A percentile compares a stretch with the other conserved stretches of the same genome.
These are phyloP conservation scores for Alternaria conjuncta DNA, from an alignment of 2,329 filamentous ascomycete genomes.

Conservation along the genomic window DNA sequence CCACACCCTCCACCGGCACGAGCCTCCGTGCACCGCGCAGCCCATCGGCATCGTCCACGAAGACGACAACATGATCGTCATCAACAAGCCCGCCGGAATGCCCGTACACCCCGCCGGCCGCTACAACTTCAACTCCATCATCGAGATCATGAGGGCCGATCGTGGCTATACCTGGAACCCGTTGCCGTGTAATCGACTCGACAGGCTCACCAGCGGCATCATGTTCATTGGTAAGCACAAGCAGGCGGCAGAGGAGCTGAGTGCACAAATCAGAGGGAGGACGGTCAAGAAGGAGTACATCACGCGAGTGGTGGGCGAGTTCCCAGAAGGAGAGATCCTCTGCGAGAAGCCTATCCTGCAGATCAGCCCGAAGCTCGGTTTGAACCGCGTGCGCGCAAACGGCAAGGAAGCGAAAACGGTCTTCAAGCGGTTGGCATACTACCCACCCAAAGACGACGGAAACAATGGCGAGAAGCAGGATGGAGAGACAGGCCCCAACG, in stretches of 20 bases:
- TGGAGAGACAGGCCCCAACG: conserved; percentile 30
- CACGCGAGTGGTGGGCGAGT: conserved; percentile 86
- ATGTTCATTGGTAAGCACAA: conserved; percentile 96
- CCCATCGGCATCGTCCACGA: conserved; percentile 86
- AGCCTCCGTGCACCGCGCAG: conserved; percentile 86
- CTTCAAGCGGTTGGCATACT: conserved; percentile 92
- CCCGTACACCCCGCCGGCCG: conserved; percentile 94
- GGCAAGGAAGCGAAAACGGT: conserved; percentile 90
- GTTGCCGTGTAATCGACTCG: conserved; percentile 87
- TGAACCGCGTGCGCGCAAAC: conserved; percentile 92
- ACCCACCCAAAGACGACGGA: conserved; percentile 62
- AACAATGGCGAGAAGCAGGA: conserved; percentile 14
- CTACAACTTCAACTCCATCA: conserved; percentile 93
- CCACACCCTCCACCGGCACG: conserved; percentile 93
- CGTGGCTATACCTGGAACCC: conserved; percentile 65
- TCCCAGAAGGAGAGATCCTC: conserved; percentile 87
- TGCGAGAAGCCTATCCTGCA: conserved; percentile 93
- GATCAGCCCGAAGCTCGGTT: conserved; percentile 91
- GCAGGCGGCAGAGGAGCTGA: conserved; percentile 77
- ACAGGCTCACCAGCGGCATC: conserved; percentile 90
- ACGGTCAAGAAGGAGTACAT: conserved; percentile 96
- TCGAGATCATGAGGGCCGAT: conserved; percentile 90
- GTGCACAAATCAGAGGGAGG: conserved; percentile 75
- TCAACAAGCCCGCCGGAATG: conserved; percentile 94
- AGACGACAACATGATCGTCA: conserved; percentile 90